A percentile compares a stretch with the other conserved stretches of the same genome.
Evolutionary conservation across 139 green algal genomes (phyloP).

Genomic region (Auxenochlorella pyrenoidosa): DNA sequence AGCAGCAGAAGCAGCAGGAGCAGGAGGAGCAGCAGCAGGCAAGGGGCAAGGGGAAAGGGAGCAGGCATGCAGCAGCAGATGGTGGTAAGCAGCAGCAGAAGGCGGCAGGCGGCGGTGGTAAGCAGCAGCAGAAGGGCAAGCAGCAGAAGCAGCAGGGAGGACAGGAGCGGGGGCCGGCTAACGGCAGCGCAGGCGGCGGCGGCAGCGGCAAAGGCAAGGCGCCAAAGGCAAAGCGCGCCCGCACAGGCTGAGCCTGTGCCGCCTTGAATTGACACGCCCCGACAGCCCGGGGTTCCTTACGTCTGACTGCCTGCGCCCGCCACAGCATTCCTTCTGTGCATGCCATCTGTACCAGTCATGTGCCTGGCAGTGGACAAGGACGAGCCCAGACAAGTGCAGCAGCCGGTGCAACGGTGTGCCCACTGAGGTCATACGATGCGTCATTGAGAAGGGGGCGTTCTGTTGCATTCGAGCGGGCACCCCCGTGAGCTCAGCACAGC

Average conservation of each 20-base stretch:
- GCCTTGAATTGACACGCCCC: neutral
- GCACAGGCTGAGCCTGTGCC: neutral
- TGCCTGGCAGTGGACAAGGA: no score
- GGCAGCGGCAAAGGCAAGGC: constrained; percentile 5
- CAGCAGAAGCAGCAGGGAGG: neutral
- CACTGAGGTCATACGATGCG: no score
- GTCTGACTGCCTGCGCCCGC: no score
- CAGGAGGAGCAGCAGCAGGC: neutral
- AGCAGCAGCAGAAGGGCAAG: neutral
- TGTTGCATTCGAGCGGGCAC: no score
- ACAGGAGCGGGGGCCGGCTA: neutral
- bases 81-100: neutral
- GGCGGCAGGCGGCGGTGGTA: neutral
- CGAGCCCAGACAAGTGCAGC: no score
- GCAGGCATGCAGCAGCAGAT: neutral
- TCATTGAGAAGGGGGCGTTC: no score
- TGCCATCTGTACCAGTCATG: neutral
- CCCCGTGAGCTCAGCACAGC: no score
- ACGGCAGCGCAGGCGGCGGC: neutral
- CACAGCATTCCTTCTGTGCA: no score
- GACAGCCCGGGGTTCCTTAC: no score
- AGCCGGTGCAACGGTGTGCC: no score
- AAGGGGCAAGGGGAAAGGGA: constrained; percentile 9
- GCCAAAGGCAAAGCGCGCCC: constrained; percentile 14
- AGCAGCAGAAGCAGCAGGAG: neutral